phyloP scores from a whole-genome alignment of 805 yeast species.

The Metschnikowia shivogae region DNA sequence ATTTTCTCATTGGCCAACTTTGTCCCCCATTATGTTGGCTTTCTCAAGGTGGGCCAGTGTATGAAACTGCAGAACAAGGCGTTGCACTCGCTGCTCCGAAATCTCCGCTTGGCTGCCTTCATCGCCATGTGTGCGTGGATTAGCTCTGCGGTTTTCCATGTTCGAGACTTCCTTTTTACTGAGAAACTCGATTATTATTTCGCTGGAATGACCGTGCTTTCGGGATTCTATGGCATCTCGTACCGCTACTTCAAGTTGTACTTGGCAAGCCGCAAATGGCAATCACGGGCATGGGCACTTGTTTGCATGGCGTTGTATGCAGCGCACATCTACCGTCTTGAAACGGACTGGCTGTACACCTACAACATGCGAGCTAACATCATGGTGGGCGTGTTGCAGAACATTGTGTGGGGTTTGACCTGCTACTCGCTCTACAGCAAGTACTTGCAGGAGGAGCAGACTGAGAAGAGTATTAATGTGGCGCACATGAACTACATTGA shows the following conservation, averaged over 20 bases:
- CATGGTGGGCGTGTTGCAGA: constrained; percentile 71
- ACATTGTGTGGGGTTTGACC: constrained; percentile 34
- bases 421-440: constrained; percentile 32
- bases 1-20: constrained; percentile 61
- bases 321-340: constrained; percentile 62
- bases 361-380: constrained; percentile 93
- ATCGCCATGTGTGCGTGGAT: constrained; percentile 86
- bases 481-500: constrained; percentile 29
- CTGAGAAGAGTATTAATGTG: constrained; percentile 11
- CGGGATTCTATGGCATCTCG: constrained; percentile 69
- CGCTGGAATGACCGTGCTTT: constrained; percentile 83
- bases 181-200: constrained; percentile 88
- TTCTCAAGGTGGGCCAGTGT: constrained; percentile 7
- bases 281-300: constrained; percentile 34
- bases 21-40: constrained; percentile 24
- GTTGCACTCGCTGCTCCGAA: constrained; percentile 6
- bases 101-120: constrained; percentile 39
- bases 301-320: constrained; percentile 49
- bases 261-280: constrained; percentile 19
- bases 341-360: constrained; percentile 79
- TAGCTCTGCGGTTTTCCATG: constrained; percentile 80
- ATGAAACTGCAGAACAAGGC: constrained; percentile 1
- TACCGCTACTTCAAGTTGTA: constrained; percentile 62
- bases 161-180: constrained; percentile 74
- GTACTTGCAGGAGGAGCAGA: constrained; percentile 22